These are phyloP conservation scores for Anastatica hierochuntica DNA, from an alignment of 345 rosid species.

Conservation along the genomic window DNA sequence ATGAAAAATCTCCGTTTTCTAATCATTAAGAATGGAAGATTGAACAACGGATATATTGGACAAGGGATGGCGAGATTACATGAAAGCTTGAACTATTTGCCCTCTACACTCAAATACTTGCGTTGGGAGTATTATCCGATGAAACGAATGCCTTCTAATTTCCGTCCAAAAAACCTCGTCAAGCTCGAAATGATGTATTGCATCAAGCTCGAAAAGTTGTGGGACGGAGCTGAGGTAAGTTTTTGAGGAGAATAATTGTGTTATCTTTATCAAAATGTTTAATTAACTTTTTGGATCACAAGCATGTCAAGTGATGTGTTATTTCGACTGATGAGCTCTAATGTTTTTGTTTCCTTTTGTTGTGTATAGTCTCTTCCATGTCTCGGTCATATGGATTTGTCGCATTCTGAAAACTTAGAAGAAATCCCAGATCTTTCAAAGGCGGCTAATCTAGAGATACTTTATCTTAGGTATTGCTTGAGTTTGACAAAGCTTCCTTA, in stretches of 20 bases:
- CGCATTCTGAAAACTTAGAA: neutral
- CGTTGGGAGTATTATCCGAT: neutral
- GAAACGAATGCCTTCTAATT: constrained; percentile 7
- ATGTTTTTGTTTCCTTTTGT: no score
- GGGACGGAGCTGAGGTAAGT: neutral
- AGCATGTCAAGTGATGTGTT: no score
- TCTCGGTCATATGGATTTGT: neutral
- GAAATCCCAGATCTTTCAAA: neutral
- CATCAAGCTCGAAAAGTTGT: neutral
- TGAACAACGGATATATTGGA: no score
- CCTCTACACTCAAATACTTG: constrained; percentile 1
- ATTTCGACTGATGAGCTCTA: no score
- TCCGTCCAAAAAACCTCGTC: neutral
- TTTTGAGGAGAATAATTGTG: no score
- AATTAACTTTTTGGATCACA: no score
- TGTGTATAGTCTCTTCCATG: no score
- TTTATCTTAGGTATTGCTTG: neutral
- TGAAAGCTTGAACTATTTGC: neutral
- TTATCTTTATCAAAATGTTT: no score
- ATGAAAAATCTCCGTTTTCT: constrained; percentile 17
- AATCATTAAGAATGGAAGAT: no score
- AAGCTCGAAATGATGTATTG: neutral
- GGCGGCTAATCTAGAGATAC: neutral
- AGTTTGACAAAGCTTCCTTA: neutral
- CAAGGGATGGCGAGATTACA: no score